phyloP scores from a whole-genome alignment of 2,329 filamentous ascomycete genomes.

The Lecanosticta acicola region DNA sequence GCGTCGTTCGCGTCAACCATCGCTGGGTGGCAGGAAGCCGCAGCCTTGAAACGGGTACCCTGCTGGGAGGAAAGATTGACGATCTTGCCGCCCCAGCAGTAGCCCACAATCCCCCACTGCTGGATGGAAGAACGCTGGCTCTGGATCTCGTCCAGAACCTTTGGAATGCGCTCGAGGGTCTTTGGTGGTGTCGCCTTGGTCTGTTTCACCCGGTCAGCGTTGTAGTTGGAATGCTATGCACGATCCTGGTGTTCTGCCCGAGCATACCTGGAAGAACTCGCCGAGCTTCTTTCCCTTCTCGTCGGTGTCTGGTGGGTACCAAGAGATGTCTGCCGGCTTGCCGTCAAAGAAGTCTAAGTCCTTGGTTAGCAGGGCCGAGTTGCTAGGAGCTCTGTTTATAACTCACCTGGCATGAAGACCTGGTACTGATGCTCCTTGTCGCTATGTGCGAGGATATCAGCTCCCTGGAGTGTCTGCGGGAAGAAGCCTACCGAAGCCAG shows the following conservation, averaged over 20 bases:
- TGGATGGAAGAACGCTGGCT: conserved; percentile 44
- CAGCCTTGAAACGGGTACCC: conserved; percentile 53
- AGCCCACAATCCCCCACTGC: conserved; percentile 56
- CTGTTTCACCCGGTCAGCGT: conserved; percentile 10
- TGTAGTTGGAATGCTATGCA: neutral
- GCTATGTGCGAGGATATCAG: conserved; percentile 55
- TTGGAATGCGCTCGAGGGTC: conserved; percentile 51
- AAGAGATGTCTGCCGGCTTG: conserved; percentile 54
- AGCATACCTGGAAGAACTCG: conserved; percentile 47
- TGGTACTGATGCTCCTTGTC: conserved; percentile 69
- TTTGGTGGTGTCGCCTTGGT: conserved; percentile 53
- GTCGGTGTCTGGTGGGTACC: conserved; percentile 46
- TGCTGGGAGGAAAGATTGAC: conserved; percentile 49
- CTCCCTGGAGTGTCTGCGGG: conserved; percentile 57
- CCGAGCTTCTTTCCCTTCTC: conserved; percentile 57
- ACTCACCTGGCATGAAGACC: conserved; percentile 66
- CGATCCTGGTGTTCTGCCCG: neutral
- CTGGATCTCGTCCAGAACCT: conserved; percentile 51
- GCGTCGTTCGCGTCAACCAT: conserved; percentile 58
- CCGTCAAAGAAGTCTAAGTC: conserved; percentile 75
- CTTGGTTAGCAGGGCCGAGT: neutral
- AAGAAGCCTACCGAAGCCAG: conserved; percentile 37
- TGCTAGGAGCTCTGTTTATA: neutral
- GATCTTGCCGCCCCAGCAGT: conserved; percentile 56
- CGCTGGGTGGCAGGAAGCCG: conserved; percentile 53